Evolutionary conservation across 495 filamentous ascomycete species (phyloP), one percentile per base, ranked within the genome.

Genomic region (Aspergillus carlsbadensis): DNA sequence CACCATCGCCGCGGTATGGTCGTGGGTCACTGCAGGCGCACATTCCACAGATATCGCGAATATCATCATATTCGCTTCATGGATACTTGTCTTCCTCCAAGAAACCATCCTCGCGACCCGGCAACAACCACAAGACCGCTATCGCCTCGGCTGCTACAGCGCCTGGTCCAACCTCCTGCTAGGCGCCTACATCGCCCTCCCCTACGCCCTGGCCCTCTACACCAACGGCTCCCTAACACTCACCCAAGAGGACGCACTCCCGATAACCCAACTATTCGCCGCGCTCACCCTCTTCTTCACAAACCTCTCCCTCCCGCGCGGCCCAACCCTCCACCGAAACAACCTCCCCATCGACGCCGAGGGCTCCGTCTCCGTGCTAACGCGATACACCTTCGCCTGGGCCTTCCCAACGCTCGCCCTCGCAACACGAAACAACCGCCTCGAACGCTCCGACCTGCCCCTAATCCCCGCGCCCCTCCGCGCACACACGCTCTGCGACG

Each of bases 381-480:
- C 67, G 31, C 78, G 80, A 33, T 85, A 80, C 63, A 87, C 73
- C 26, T 89, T 81, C 61, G 56, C 61, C 15, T 90, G 87, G 87
- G 74, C 79, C 14, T 57, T 51, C 1, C 56, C 58, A 5, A 47
- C 87, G 0, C 76, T 89, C 29, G 53, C 64, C 0, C 58, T 79
- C 31, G 82, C 84, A 1, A 64, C 69, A n/a, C 72, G 73, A 44
- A 83, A 82, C 52, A 78, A 80, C 35, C 66, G 73, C 26, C 71
- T 91, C 2, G 79, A 87, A 31, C 51, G 84, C 22, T 66, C 70
- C 3, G 84, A 88, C 52, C 65, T 90, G 8, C 75, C 80, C 1
- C 70, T 54, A 1, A 29, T 62, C 13, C 31, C 33, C 3, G 8
- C 55, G 7, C 33, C 44, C 6, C 51, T 52, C 5, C 60, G 60